These are phyloP conservation scores for Citrus hindsii DNA, from an alignment of 345 rosid species.

Conservation along the genomic window DNA sequence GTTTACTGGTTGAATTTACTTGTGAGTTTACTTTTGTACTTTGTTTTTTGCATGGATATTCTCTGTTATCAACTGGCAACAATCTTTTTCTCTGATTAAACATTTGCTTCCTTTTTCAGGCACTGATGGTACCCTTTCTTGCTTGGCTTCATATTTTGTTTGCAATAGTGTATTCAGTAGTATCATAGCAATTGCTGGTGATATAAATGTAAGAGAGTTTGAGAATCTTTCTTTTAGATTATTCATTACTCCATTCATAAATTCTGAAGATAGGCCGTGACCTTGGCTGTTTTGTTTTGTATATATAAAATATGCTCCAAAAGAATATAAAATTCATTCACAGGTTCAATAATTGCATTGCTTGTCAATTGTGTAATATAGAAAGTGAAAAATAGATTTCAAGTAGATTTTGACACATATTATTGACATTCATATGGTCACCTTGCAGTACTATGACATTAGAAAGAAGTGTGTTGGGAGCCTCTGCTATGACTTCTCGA, in stretches of 20 bases:
- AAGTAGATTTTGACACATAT: not conserved
- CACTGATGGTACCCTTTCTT: constrained; percentile 88
- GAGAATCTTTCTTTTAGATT: not conserved
- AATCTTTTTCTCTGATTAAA: constrained; percentile 3
- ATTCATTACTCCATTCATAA: not conserved
- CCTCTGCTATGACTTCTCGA: constrained; percentile 96
- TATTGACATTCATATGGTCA: constrained; percentile 5
- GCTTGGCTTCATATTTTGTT: constrained; percentile 91
- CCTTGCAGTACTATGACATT: constrained; percentile 85
- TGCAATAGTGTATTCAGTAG: constrained; percentile 82
- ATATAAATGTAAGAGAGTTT: constrained; percentile 56
- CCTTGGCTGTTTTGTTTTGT: not conserved
- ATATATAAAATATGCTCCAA: not conserved
- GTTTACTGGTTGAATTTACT: not conserved
- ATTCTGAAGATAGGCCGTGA: not conserved
- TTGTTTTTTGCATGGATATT: not conserved
- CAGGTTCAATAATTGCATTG: not conserved
- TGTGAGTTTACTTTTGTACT: not conserved
- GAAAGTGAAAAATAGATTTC: not conserved
- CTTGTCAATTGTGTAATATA: too few species aligned
- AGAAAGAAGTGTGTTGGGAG: constrained; percentile 88
- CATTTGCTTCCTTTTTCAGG: constrained; percentile 45
- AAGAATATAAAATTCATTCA: not conserved
- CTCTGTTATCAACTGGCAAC: not conserved
- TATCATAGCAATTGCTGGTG: constrained; percentile 58